Evolutionary conservation across 2,329 filamentous ascomycete species (phyloP), one percentile per base, ranked within the genome.

Genomic region (Myriosclerotinia duriaeana): DNA sequence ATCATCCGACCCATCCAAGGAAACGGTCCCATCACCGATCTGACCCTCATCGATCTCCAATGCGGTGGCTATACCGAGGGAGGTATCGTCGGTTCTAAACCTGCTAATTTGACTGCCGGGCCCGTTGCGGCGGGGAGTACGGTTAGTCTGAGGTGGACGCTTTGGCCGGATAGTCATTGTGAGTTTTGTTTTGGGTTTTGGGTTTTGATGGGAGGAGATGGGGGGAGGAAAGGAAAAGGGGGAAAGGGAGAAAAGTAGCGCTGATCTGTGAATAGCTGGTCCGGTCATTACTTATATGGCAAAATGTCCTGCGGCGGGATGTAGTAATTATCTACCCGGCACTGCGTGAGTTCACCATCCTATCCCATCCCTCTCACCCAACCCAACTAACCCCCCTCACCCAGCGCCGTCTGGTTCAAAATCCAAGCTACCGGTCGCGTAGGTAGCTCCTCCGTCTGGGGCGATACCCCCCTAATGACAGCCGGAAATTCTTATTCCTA

Each of bases 251-350:
- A 5, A 4, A 22, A 42, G 11, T 52, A 36, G 30, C 59, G 11
- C 59, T 40, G 11, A 48, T 1, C 14, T 50, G 46, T 46, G n/a
- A 22, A 40, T 50, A 65, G 67, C 83, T 40, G 85, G 85, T 0
- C 84, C 85, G 0, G 74, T 82, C 1, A 78, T 87, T 66, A 87
- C 85, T 0, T 87, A 87, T 72, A 85, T 87, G 84, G 85, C 85
- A 5, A 78, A 79, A 44, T 87, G 85, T 74, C 66, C 69, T 3
- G 80, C 82, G 53, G 74, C 77, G 0, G 80, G 83, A 1, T 86
- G 84, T 74, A 79, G 81, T 64, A 76, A 77, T 64, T 86, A 79
- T 72, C 75, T 79, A 66, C 84, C 84, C 7, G 80, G 79, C 0
- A 79, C 76, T 11, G 74, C 72, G 77, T 79, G 69, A 66, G 76